Percentiles rank a stretch among this genome's conserved stretches.
Conservation (phyloP, 768 basidiomycete species). For the Boletus coccyginus region DNA sequence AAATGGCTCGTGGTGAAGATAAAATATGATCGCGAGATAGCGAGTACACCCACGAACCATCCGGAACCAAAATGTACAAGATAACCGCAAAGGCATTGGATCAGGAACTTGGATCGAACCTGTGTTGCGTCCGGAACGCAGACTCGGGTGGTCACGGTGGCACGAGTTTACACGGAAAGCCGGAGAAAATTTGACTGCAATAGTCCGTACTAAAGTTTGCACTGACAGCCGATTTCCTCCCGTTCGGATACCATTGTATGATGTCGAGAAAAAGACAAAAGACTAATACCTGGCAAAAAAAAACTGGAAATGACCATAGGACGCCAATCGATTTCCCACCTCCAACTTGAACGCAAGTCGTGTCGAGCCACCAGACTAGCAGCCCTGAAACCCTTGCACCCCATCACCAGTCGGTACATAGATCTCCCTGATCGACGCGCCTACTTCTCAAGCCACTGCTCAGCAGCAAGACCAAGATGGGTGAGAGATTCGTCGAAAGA, state of each 20-base stretch:
- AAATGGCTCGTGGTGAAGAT: background rate
- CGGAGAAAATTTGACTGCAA: background rate
- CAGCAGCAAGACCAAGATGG: conserved; percentile 10
- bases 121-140: background rate
- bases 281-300: background rate
- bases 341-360: conserved; percentile 14
- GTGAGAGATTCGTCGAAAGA: conserved; percentile 1
- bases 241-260: background rate
- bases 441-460: background rate
- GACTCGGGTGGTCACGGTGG: background rate
- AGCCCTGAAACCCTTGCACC: conserved; percentile 11
- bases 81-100: background rate
- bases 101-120: background rate
- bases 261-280: background rate
- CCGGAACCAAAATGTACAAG: background rate
- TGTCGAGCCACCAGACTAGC: conserved; percentile 4
- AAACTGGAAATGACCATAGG: conserved; percentile 6
- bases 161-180: background rate
- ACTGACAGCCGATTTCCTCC: background rate
- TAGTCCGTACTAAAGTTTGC: background rate
- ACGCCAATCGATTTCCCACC: conserved; percentile 18
- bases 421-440: conserved; percentile 5
- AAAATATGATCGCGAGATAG: background rate
- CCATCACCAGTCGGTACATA: conserved; percentile 9
- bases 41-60: background rate